Conservation (phyloP, 2,329 filamentous ascomycete genomes). For the Claviceps monticola region DNA sequence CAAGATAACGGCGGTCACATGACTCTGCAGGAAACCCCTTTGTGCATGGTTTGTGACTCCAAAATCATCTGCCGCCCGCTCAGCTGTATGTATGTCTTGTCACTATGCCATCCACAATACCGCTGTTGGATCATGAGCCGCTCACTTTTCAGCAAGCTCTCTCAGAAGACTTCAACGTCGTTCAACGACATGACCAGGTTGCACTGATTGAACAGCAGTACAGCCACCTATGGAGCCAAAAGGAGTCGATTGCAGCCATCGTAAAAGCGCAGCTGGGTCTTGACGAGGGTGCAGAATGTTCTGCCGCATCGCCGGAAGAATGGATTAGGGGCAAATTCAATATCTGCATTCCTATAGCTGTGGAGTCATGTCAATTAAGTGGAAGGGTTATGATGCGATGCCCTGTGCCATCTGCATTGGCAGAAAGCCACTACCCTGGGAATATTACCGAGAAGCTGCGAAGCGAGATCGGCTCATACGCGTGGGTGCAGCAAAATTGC, state of each 20-base stretch:
- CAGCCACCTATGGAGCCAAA: slow-evolving; percentile 4
- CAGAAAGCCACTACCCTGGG: slow-evolving; percentile 22
- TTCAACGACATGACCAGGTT: neutral
- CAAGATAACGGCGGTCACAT: neutral
- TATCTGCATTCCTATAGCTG: slow-evolving; percentile 19
- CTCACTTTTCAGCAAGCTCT: neutral
- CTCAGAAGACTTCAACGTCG: neutral
- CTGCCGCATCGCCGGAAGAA: slow-evolving; percentile 9
- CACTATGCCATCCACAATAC: slow-evolving; percentile 1
- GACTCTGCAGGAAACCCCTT: neutral
- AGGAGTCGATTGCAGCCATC: slow-evolving; percentile 8
- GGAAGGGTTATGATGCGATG: slow-evolving; percentile 17
- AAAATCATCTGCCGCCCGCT: neutral
- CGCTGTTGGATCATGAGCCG: neutral
- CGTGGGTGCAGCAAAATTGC: slow-evolving; percentile 15
- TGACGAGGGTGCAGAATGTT: slow-evolving; percentile 11
- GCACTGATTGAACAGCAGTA: neutral
- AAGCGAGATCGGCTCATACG: slow-evolving; percentile 13
- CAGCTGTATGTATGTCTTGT: neutral
- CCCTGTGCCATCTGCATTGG: slow-evolving; percentile 22
- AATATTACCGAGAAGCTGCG: slow-evolving; percentile 29
- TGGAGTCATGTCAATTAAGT: slow-evolving; percentile 10
- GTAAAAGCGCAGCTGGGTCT: slow-evolving; percentile 15
- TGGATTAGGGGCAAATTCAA: slow-evolving; percentile 23
- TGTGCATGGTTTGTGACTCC: too few relatives aligned